These are phyloP conservation scores for Eutrema japonicum DNA, from an alignment of 345 rosid genomes.

Conservation along the genomic window DNA sequence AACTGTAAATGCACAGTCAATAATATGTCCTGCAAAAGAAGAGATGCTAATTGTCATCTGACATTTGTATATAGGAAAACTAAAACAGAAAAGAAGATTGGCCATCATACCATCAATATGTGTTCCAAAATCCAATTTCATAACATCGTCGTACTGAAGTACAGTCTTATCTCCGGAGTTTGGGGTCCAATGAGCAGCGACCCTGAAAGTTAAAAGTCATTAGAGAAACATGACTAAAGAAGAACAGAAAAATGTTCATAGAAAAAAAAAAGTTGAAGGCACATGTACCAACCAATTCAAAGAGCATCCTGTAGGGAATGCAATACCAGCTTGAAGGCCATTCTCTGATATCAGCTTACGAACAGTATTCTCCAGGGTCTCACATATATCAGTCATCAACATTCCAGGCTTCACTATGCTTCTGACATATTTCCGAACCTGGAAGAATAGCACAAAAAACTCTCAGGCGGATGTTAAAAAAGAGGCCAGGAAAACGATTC, in stretches of 20 bases:
- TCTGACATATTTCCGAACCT: slow-evolving; percentile 86
- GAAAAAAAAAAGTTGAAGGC: slow-evolving; percentile 18
- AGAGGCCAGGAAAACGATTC: background rate
- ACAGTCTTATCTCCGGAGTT: slow-evolving; percentile 95
- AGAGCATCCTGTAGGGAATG: slow-evolving; percentile 99
- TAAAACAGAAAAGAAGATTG: background rate
- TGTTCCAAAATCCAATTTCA: slow-evolving; percentile 98
- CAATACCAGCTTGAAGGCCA: slow-evolving; percentile 96
- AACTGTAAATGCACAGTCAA: slow-evolving; percentile 96
- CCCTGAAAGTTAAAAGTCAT: slow-evolving; percentile 54
- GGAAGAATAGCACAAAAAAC: slow-evolving; percentile 1
- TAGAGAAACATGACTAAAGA: slow-evolving; percentile 33
- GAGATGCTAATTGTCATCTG: slow-evolving; percentile 26
- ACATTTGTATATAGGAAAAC: background rate
- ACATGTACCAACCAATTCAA: slow-evolving; percentile 65
- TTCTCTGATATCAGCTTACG: slow-evolving; percentile 88
- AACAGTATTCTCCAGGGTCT: slow-evolving; percentile 85
- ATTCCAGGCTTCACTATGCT: slow-evolving; percentile 88
- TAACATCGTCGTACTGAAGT: slow-evolving; percentile 94
- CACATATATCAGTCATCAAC: slow-evolving; percentile 93
- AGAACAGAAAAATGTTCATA: background rate
- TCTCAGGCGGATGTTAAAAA: slow-evolving; percentile 19
- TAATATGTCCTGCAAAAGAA: slow-evolving; percentile 67
- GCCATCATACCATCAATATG: slow-evolving; percentile 77
- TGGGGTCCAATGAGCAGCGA: slow-evolving; percentile 99